Conservation (phyloP, 441 rosid species). For the Aquilaria agallochum region DNA sequence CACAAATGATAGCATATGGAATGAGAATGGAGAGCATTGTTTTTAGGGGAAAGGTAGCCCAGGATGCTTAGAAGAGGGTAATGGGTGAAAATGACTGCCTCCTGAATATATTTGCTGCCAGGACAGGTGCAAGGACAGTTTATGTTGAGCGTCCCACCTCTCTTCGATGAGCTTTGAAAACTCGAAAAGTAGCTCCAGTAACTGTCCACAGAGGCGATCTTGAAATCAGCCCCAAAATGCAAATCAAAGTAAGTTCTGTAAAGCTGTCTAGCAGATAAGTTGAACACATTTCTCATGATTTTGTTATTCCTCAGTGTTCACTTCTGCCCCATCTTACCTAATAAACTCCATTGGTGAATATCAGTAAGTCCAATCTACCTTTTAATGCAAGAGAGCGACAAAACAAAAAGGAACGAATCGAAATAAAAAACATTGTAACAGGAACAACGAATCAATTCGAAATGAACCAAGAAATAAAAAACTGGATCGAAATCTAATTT, state of each 20-base stretch:
- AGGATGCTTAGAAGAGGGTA: constrained; percentile 30
- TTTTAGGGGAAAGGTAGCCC: constrained; percentile 37
- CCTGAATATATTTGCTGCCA: constrained; percentile 58
- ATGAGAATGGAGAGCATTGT: constrained; percentile 70
- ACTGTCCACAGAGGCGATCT: constrained; percentile 85
- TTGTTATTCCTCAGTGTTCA: background rate
- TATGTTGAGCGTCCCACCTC: constrained; percentile 69
- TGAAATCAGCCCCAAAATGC: constrained; percentile 68
- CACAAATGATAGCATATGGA: constrained; percentile 61
- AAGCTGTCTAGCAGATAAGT: constrained; percentile 1
- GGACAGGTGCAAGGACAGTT: constrained; percentile 45
- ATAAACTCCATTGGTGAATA: too few species aligned
- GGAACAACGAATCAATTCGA: too few species aligned
- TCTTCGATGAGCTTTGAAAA: constrained; percentile 78
- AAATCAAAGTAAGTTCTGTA: constrained; percentile 57
- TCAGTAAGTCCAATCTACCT: background rate
- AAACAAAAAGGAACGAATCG: too few species aligned
- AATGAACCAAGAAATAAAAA: too few species aligned
- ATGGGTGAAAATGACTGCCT: constrained; percentile 71
- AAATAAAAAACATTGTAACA: too few species aligned
- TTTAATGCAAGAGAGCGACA: background rate
- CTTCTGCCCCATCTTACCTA: background rate
- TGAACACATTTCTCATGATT: background rate
- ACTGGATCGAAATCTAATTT: too few species aligned
- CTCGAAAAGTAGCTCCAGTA: constrained; percentile 71